Evolutionary conservation across 768 basidiomycete genomes (phyloP), one percentile per base, ranked within the genome.

Genomic region (Guyanaporus albipodus): DNA sequence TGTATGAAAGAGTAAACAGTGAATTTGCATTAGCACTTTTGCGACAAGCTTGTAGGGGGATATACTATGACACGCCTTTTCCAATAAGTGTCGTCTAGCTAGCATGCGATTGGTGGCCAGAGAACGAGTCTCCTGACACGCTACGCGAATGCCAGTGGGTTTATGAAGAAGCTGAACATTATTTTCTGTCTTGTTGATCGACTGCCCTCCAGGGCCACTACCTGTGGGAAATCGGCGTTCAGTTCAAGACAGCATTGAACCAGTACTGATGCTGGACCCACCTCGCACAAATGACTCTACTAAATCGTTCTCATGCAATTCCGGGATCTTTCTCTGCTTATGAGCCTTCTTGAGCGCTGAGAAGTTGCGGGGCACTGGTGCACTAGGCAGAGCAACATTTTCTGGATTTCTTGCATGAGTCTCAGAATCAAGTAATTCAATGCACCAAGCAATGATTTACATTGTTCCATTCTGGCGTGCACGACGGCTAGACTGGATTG

Each of bases 151-250:
- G 6, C 91, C 89, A 17, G 89, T 91, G 2, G 93, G 92, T 55
- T 82, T 85, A 63, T 97, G 93, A 32, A 91, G 69, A 23, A 97
- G 73, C 61, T 92, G 91, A 22, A 95, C 92, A 60, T 90, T 87
- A 67, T 93, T 83, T 72, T 85, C 79, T 49, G 90, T 91, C 72
- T 96, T 97, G 74, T 97, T 95, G 63, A 95, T 84, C 22, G 91
- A 92, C 74, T 97, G 93, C n/a, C 93, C 93, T 23, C 93, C 93
- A 51, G 92, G 91, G 15, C 91, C 93, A 60, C 88, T 84, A 36
- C 91, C 91, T 92, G 59, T 22, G 38, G 2, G 9, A 26, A 39
- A 46, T 62, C 23, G 55, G n/a, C 17, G 42, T 47, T 44, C 21
- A 43, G 19, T 9, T 44, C 44, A 36, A 4, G 29, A 38, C 7